Evolutionary conservation across 371 early-diverging fungal species (phyloP).

Genomic region (Mucor circinelloides): DNA sequence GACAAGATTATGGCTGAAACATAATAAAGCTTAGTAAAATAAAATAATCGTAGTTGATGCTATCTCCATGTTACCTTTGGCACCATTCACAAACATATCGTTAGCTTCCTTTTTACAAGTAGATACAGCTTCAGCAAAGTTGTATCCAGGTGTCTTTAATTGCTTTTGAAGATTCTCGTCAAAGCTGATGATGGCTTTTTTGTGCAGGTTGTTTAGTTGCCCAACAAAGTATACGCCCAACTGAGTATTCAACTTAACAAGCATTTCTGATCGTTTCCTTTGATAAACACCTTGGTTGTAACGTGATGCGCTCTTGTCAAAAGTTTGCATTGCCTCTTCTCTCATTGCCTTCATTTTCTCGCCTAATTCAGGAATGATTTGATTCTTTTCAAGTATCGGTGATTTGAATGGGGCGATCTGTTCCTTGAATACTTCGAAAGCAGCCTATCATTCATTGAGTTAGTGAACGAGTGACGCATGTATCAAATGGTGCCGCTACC

Average conservation of each 20-base stretch:
- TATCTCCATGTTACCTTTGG: constrained; percentile 21
- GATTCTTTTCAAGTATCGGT: constrained; percentile 73
- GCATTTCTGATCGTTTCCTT: constrained; percentile 82
- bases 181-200: constrained; percentile 69
- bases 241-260: constrained; percentile 73
- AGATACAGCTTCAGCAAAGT: constrained; percentile 59
- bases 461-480: not conserved
- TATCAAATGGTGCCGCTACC: not conserved
- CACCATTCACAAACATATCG: constrained; percentile 20
- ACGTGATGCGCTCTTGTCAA: constrained; percentile 90
- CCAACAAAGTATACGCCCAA: constrained; percentile 80
- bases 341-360: constrained; percentile 63
- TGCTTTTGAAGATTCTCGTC: constrained; percentile 43
- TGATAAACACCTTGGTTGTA: constrained; percentile 90
- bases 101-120: constrained; percentile 49
- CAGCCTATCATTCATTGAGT: constrained; percentile 39
- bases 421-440: constrained; percentile 70
- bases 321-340: constrained; percentile 63
- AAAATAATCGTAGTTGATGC: not conserved
- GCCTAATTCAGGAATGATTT: constrained; percentile 80
- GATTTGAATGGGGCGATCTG: constrained; percentile 62
- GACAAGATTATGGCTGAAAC: constrained; percentile 52
- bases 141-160: constrained; percentile 48
- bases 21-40: not conserved
- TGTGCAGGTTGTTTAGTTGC: constrained; percentile 86